Conservation (phyloP, 306 rosid genomes). For the Begonia masoniana region DNA sequence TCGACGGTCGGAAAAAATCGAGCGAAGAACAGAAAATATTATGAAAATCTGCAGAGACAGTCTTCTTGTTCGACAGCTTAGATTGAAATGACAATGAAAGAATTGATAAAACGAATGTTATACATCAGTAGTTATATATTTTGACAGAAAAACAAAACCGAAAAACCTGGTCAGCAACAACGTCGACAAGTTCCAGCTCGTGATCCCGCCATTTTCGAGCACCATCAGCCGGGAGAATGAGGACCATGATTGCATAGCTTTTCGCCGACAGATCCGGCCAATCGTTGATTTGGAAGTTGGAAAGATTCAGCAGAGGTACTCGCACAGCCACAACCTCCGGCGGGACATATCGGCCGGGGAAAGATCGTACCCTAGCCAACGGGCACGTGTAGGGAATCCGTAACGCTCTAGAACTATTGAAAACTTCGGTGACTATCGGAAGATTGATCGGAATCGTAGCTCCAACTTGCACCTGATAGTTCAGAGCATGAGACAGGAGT, state of each 20-base stretch:
- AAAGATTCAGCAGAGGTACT: slow-evolving; percentile 64
- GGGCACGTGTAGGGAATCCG: slow-evolving; percentile 11
- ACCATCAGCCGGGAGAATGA: slow-evolving; percentile 69
- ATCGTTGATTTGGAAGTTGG: no score
- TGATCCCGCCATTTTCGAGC: slow-evolving; percentile 79
- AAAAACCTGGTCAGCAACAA: slow-evolving; percentile 84
- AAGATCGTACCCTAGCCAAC: slow-evolving; percentile 57
- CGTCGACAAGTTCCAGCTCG: slow-evolving; percentile 74
- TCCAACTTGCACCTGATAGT: slow-evolving; percentile 50
- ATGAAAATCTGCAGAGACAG: no score
- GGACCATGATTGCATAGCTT: slow-evolving; percentile 79
- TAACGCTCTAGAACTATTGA: slow-evolving; percentile 13
- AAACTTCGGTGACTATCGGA: slow-evolving; percentile 58
- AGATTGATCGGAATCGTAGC: slow-evolving; percentile 42
- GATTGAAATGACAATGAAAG: no score
- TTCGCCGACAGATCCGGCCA: slow-evolving; percentile 25
- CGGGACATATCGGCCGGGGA: slow-evolving; percentile 48
- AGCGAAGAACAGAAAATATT: no score
- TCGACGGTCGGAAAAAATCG: no score
- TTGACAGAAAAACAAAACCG: neutral
- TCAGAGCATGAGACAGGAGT: slow-evolving; percentile 63
- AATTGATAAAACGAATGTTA: no score
- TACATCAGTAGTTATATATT: no score
- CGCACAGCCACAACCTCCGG: slow-evolving; percentile 82
- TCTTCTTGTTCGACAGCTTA: no score